Percentiles rank a stretch among this genome's conserved stretches.
Conservation (phyloP, 345 rosid genomes). For the Salix suchowensis region DNA sequence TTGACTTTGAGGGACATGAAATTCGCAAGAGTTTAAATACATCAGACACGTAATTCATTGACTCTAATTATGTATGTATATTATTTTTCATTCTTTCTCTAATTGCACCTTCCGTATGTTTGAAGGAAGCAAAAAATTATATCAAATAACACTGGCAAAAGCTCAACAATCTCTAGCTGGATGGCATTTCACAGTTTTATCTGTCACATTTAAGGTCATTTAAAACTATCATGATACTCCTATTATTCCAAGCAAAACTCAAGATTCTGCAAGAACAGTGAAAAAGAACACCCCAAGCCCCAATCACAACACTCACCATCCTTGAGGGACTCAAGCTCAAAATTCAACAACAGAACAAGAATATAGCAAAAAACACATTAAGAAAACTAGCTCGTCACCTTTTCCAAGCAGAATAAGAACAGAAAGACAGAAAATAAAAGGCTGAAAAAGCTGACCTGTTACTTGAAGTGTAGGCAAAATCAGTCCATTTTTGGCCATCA, state of each 20-base stretch:
- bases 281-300: too few relatives aligned
- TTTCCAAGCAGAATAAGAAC: neutral
- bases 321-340: neutral
- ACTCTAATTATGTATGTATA: neutral
- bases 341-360: neutral
- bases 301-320: too few relatives aligned
- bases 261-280: too few relatives aligned
- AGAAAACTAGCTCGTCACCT: neutral
- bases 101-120: neutral
- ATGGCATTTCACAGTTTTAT: too few relatives aligned
- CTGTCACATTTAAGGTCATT: too few relatives aligned
- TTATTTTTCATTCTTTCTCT: neutral
- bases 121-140: too few relatives aligned
- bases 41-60: too few relatives aligned
- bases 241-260: too few relatives aligned
- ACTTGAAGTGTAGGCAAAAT: conserved; percentile 72
- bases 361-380: neutral
- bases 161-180: too few relatives aligned
- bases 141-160: too few relatives aligned
- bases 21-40: neutral
- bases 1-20: neutral
- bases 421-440: neutral
- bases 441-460: conserved; percentile 42
- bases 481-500: conserved; percentile 66
- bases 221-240: too few relatives aligned